These are phyloP conservation scores for Aspergillus phoenicis DNA, from an alignment of 2,329 filamentous ascomycete genomes.

Conservation along the genomic window DNA sequence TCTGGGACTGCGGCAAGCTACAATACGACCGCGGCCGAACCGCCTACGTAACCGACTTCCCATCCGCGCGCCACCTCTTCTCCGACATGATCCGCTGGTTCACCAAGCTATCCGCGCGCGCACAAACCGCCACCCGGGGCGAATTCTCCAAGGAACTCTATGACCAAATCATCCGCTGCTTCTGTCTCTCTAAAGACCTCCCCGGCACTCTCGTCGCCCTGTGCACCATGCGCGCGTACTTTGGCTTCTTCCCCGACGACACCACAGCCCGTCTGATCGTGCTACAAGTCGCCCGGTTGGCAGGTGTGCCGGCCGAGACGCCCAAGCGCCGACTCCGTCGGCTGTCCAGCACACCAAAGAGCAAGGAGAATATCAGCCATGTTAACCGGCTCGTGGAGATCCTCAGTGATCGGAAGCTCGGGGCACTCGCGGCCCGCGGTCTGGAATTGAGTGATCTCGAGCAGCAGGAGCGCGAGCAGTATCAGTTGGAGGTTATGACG, in stretches of 20 bases:
- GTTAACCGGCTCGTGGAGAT: constrained; percentile 49
- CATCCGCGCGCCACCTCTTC: constrained; percentile 50
- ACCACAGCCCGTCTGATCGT: constrained; percentile 52
- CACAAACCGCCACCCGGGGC: constrained; percentile 31
- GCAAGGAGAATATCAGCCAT: constrained; percentile 48
- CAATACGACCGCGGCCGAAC: constrained; percentile 52
- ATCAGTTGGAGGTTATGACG: constrained; percentile 48
- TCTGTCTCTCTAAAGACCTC: constrained; percentile 54
- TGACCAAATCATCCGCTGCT: constrained; percentile 55
- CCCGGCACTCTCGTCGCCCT: constrained; percentile 54
- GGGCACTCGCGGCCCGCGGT: constrained; percentile 35
- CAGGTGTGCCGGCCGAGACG: constrained; percentile 37
- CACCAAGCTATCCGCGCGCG: constrained; percentile 33
- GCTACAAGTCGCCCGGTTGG: constrained; percentile 52
- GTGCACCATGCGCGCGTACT: constrained; percentile 47
- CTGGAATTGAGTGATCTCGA: constrained; percentile 40
- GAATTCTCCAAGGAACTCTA: constrained; percentile 54
- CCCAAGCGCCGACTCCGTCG: constrained; percentile 44
- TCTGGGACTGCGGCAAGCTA: constrained; percentile 60
- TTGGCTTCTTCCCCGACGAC: constrained; percentile 50
- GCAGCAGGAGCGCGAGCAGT: constrained; percentile 39
- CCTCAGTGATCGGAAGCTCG: constrained; percentile 43
- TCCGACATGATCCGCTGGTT: constrained; percentile 54
- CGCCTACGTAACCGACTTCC: constrained; percentile 51
- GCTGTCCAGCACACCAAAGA: constrained; percentile 43